Base-by-base conservation (phyloP, 371 early-diverging fungal genomes). In the Nosema muscidifuracis region DNA sequence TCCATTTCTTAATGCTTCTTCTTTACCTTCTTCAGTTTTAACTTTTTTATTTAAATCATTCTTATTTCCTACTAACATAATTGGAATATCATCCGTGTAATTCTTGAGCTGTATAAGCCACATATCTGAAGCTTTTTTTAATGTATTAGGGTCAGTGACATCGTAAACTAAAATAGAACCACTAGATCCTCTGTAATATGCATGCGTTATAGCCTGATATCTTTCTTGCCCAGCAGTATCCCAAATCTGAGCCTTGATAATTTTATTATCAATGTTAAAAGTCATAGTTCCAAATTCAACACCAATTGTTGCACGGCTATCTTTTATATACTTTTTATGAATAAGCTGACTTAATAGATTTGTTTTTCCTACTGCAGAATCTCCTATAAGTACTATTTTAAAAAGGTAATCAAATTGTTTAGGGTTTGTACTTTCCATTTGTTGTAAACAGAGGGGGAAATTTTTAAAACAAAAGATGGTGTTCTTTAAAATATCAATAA, bases 181-280 rank as follows among this genome's bases (percentile, higher is more conserved):
- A 12, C 91, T 90, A n/a, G 99, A 94, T 16, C 97, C 97, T 79
- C 99, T 92, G 83, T 99, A 99, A 85, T 97, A 99, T 40, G 85
- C 83, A 36, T 81, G 80, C n/a, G 81, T 85, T 18, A 85, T 84
- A 15, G 85, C 84, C 51, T 83, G 68, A 74, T 84, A 85, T 66
- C 85, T 72, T 71, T 85, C 85, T 65, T 85, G 85, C 13, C 85
- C 85, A 24, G 85, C 85, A 65, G 95, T 94, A 79, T 95, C 98
- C 99, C 99, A 99, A 77, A 99, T 95, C 84, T 99, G 97, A 34
- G 95, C 94, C 84, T 99, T 99, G 77, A 99, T 92, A 28, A 89
- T 91, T 84, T 93, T 92, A 65, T 87, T 87, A 74, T 94, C 93
- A 13, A 97, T 91, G 79, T 92, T 89, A 78, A 97, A 93, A 80